Base-by-base conservation (phyloP, 495 filamentous ascomycete genomes). In the Penicillium antarcticum region DNA sequence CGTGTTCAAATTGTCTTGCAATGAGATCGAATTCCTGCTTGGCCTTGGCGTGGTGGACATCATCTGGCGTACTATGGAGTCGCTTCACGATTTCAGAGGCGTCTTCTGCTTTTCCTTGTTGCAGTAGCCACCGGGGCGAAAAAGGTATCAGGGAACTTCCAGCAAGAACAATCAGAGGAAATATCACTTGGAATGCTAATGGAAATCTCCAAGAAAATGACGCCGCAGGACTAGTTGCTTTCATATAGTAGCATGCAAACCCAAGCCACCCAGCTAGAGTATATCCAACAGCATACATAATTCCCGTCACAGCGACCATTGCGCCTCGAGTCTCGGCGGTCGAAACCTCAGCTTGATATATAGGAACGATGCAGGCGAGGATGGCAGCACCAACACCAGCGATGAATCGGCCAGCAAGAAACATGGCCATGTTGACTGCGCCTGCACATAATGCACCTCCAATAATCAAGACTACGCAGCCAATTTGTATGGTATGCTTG, bases 281-380 rank as follows among this genome's bases (percentile, higher is more conserved):
- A 36, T 71, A 71, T 8, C 69, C 67, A 13, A 68, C 51, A 1
- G 57, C 60, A 41, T 60, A 68, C 55, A 63, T 63, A 29, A 68
- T 58, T 9, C 68, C 68, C 7, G 57, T 62, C 10, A 69, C 42
- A 18, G 51, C 61, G 17, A 71, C 67, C 63, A 73, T 70, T 2
- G 62, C 57, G 3, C 70, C 70, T 13, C 67, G 46, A 8, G 60
- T 63, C 39, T 71, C 63, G 4, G 70, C 57, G 0, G 69, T 70
- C 4, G 72, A 68, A 5, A 72, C 55, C 48, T 75, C 72, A 21
- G 63, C 61, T 42, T 71, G 67, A 36, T 69, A 73, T 36, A 73
- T 66, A 0, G 73, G 73, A 4, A 73, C 64, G 31, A 60, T 55
- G 41, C 62, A 66, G 0, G 61, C 62, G 1, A 77, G 55, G 12